Base-by-base conservation (phyloP, 2,329 filamentous ascomycete species). In the Kalaharituber pfeilii region DNA sequence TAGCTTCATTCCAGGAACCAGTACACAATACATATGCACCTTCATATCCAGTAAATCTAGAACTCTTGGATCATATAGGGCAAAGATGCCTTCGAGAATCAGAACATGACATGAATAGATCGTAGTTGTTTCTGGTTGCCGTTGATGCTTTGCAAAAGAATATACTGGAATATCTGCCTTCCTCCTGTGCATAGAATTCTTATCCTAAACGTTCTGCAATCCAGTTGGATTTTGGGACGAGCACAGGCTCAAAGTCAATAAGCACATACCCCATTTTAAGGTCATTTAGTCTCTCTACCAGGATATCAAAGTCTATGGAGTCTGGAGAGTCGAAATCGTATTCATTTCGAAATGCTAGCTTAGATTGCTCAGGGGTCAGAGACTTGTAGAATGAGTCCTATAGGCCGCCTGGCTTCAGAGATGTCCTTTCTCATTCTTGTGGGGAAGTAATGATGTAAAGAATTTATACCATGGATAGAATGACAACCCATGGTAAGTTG, bases 341-440 rank as follows among this genome's bases (percentile, higher is more conserved):
- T 66, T 96, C 86, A 66, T 94, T 95, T 56, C 72, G 72, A 69
- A 95, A 94, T 0, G 91, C 91, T 63, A 79, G 76, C 60, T 73
- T 78, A 52, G 86, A 89, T 66, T 91, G 75, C 65, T 88, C 87
- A 2, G 80, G 74, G 18, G 79, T 83, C 62, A 98, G 72, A 18
- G 82, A 83, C 70, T 95, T 96, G 72, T 98, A 98, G 69, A 94
- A 98, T 11, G 89, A 95, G 69, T 98, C 91, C 86, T 94, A 64
- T 13, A 26, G 15, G 15, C 22, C 39, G 47, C 15, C 11, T 29
- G 53, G 49, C 25, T 5, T 26, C 20, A n/a, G 20, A 24, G 22
- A 8, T 42, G 44, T 45, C 47, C 26, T 28, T 22, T 26, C 28
- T 26, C 36, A 13, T 39, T 18, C 5, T 18, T 39, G 2, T 15